Conservation (phyloP, 768 basidiomycete genomes). For the Fistulinella prunicolor region DNA sequence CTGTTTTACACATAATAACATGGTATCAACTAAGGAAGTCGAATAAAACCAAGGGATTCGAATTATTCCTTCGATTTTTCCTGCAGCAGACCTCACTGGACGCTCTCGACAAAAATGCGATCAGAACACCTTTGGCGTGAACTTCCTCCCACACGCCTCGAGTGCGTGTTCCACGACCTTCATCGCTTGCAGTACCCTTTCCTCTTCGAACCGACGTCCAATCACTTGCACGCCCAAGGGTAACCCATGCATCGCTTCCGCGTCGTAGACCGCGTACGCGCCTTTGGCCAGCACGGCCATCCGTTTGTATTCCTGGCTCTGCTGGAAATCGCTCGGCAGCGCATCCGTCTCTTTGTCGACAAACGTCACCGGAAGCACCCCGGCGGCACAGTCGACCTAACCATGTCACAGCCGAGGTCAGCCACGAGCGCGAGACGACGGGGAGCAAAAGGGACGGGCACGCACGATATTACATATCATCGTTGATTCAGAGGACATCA, state of each 20-base stretch:
- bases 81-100: too few species aligned
- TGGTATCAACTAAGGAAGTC: too few species aligned
- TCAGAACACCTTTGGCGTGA: conserved; percentile 24
- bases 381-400: conserved; percentile 55
- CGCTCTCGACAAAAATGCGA: neutral
- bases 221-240: conserved; percentile 67
- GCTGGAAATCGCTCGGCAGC: conserved; percentile 31
- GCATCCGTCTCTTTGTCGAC: conserved; percentile 46
- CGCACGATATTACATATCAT: conserved; percentile 47
- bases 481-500: conserved; percentile 31
- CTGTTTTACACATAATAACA: too few species aligned
- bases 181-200: conserved; percentile 70
- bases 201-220: conserved; percentile 64
- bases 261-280: conserved; percentile 54
- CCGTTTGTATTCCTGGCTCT: conserved; percentile 21
- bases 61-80: too few species aligned
- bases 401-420: neutral
- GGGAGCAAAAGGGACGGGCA: too few species aligned
- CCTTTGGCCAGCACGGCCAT: conserved; percentile 45
- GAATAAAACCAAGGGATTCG: too few species aligned
- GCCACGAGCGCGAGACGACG: neutral
- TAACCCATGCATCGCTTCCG: conserved; percentile 61
- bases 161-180: conserved; percentile 46
- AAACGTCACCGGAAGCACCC: conserved; percentile 57
- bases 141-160: conserved; percentile 19